phyloP scores from a whole-genome alignment of 1,284 basidiomycete genomes.

The Cutaneotrichosporon arboriforme region DNA sequence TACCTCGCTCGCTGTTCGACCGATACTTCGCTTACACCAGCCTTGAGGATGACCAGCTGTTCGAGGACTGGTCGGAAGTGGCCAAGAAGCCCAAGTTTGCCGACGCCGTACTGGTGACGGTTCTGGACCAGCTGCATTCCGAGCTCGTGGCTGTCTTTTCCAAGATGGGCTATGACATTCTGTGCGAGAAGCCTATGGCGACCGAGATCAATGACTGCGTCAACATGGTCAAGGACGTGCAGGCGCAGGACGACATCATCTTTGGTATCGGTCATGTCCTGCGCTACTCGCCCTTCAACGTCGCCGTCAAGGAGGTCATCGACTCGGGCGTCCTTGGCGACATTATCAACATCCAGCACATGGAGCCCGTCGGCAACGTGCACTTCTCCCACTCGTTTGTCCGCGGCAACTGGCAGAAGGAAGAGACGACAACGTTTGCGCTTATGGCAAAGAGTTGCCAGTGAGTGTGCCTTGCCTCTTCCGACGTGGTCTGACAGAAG shows the following conservation, averaged over 20 bases:
- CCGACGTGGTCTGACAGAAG: conserved; percentile 48
- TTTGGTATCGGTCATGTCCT: conserved; percentile 84
- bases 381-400: conserved; percentile 63
- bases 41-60: conserved; percentile 62
- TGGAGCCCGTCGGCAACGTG: conserved; percentile 39
- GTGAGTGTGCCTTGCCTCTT: conserved; percentile 47
- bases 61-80: conserved; percentile 66
- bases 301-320: conserved; percentile 63
- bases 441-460: conserved; percentile 85
- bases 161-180: conserved; percentile 72
- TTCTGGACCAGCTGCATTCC: conserved; percentile 65
- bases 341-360: conserved; percentile 61
- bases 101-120: conserved; percentile 70
- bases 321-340: conserved; percentile 65
- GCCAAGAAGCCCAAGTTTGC: conserved; percentile 63
- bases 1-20: not conserved
- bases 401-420: conserved; percentile 70
- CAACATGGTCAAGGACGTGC: conserved; percentile 65
- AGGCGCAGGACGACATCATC: conserved; percentile 54
- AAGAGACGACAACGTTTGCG: conserved; percentile 65
- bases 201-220: conserved; percentile 66
- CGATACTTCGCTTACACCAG: conserved; percentile 10
- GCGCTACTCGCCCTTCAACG: conserved; percentile 75
- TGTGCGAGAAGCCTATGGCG: conserved; percentile 88
- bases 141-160: conserved; percentile 68